Conservation (phyloP, 2,329 filamentous ascomycete species). For the Neofusicoccum ribis region DNA sequence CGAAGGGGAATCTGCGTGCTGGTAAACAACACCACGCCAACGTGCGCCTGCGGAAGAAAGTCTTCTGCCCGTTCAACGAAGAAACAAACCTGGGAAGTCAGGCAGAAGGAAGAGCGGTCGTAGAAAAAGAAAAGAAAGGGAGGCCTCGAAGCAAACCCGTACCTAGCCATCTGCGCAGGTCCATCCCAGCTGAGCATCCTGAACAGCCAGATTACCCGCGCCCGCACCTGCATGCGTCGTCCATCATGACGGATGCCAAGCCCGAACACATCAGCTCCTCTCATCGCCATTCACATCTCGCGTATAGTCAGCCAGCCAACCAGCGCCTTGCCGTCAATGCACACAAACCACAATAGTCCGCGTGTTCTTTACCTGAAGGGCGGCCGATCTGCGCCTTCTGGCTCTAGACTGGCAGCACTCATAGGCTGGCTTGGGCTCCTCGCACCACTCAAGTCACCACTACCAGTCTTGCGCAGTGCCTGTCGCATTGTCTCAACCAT, state of each 20-base stretch:
- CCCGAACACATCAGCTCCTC: slow-evolving; percentile 8
- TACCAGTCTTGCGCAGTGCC: slow-evolving; percentile 80
- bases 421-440: slow-evolving; percentile 41
- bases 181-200: slow-evolving; percentile 10
- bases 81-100: slow-evolving; percentile 3
- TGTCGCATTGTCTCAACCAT: slow-evolving; percentile 94
- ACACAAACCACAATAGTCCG: not conserved
- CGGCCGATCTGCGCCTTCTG: slow-evolving; percentile 33
- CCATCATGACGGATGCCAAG: slow-evolving; percentile 2
- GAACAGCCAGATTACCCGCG: slow-evolving; percentile 1
- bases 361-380: slow-evolving; percentile 27
- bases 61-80: not conserved
- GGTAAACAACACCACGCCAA: slow-evolving; percentile 9
- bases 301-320: slow-evolving; percentile 10
- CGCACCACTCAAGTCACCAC: slow-evolving; percentile 66
- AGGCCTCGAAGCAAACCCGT: not conserved
- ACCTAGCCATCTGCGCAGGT: slow-evolving; percentile 8
- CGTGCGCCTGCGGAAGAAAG: slow-evolving; percentile 5
- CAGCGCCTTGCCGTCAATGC: not conserved
- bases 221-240: slow-evolving; percentile 1
- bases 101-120: not conserved
- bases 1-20: slow-evolving; percentile 20
- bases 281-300: not conserved
- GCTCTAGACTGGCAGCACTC: slow-evolving; percentile 41
- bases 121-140: not conserved